Percentiles rank a stretch among this genome's conserved stretches.
These are phyloP conservation scores for Pleurotus pulmonarius DNA, from an alignment of 768 basidiomycete species.

Conservation along the genomic window DNA sequence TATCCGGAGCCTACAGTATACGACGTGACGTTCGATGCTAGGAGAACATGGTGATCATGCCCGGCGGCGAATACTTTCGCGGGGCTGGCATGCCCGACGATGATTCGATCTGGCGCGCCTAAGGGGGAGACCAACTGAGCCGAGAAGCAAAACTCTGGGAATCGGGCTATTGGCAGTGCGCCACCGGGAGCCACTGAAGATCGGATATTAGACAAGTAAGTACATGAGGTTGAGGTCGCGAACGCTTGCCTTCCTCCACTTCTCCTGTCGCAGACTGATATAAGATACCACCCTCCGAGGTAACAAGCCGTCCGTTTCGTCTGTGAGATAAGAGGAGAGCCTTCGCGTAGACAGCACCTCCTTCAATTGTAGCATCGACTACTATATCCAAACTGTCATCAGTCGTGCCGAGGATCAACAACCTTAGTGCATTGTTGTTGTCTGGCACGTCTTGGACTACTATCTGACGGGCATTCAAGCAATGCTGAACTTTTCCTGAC, in stretches of 20 bases:
- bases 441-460: constrained; percentile 2
- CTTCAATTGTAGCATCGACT: constrained; percentile 20
- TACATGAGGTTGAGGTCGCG: background rate
- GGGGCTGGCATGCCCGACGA: constrained; percentile 61
- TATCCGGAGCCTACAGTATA: constrained; percentile 72
- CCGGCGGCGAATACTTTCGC: constrained; percentile 60
- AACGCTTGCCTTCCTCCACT: constrained; percentile 39
- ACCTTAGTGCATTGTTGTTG: constrained; percentile 13
- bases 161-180: constrained; percentile 24
- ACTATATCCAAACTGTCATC: constrained; percentile 28
- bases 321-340: constrained; percentile 24
- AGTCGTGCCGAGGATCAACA: constrained; percentile 39
- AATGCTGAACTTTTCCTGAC: constrained; percentile 22
- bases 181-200: too few relatives aligned
- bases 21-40: constrained; percentile 63
- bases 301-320: constrained; percentile 47
- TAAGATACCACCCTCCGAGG: constrained; percentile 22
- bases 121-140: constrained; percentile 27
- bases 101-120: constrained; percentile 24
- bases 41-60: constrained; percentile 12
- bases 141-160: constrained; percentile 61
- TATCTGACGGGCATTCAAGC: constrained; percentile 25
- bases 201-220: background rate
- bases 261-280: constrained; percentile 48
- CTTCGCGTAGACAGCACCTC: constrained; percentile 6